Evolutionary conservation across 2,329 filamentous ascomycete species (phyloP).

Genomic region (Microascus cirrosus): DNA sequence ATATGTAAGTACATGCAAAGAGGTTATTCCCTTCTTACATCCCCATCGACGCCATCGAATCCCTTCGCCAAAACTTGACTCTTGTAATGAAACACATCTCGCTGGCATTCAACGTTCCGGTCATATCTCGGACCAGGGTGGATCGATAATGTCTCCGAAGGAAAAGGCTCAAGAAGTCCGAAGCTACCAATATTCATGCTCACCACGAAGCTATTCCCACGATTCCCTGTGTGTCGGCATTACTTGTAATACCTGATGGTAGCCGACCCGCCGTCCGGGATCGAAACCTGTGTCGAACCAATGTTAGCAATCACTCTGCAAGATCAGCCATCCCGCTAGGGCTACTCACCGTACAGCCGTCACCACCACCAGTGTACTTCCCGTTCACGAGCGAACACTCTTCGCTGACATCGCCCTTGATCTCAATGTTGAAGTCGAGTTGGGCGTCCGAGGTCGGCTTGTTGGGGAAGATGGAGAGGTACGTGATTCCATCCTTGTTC

Average conservation of each 20-base stretch:
- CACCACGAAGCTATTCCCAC: background rate
- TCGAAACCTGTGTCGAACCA: slow-evolving; percentile 25
- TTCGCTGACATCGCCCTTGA: slow-evolving; percentile 50
- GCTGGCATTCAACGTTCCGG: too few relatives aligned
- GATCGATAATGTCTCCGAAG: too few relatives aligned
- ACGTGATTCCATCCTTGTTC: slow-evolving; percentile 53
- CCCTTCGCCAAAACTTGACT: too few relatives aligned
- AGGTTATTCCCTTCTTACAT: too few relatives aligned
- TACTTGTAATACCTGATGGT: slow-evolving; percentile 29
- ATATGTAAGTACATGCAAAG: too few relatives aligned
- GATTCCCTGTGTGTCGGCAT: background rate
- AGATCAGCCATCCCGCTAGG: background rate
- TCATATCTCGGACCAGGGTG: too few relatives aligned
- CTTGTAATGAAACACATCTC: too few relatives aligned
- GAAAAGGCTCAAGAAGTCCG: background rate
- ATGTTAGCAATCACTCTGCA: background rate
- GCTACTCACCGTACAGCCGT: slow-evolving; percentile 71
- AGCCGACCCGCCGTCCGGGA: slow-evolving; percentile 27
- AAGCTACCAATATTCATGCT: background rate
- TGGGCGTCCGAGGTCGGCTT: slow-evolving; percentile 56
- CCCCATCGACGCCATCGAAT: too few relatives aligned
- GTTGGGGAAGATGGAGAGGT: slow-evolving; percentile 79
- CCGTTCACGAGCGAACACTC: slow-evolving; percentile 58
- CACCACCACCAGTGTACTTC: slow-evolving; percentile 42
- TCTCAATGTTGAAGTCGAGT: slow-evolving; percentile 71